A percentile compares a stretch with the other conserved stretches of the same genome.
phyloP scores from a whole-genome alignment of 306 rosid genomes.

The Gastrolobium villosum region DNA sequence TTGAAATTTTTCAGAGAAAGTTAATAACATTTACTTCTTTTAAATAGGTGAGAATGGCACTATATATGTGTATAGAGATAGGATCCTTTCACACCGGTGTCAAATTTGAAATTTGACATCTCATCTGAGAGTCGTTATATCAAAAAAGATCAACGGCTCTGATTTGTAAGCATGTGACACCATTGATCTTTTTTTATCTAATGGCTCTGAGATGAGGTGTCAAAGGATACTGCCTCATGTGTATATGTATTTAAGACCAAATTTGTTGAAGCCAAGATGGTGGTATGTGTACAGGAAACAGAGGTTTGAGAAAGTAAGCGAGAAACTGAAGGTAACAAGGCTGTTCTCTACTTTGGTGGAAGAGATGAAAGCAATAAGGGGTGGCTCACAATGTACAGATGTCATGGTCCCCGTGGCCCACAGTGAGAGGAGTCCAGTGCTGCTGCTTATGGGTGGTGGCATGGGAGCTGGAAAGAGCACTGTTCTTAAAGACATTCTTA shows the following conservation, averaged over 20 bases:
- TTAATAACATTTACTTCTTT: not conserved
- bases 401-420: conserved; percentile 64
- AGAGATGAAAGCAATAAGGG: conserved; percentile 75
- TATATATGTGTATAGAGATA: not conserved
- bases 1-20: not conserved
- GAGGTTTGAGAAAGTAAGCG: conserved; percentile 72
- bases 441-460: conserved; percentile 95
- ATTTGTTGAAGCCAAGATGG: not conserved
- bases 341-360: conserved; percentile 79
- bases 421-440: conserved; percentile 80
- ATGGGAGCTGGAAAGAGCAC: conserved; percentile 99
- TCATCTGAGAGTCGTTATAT: too few relatives aligned
- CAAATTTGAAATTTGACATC: too few relatives aligned
- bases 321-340: conserved; percentile 70
- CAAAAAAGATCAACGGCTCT: too few relatives aligned
- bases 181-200: too few relatives aligned
- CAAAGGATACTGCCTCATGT: too few relatives aligned
- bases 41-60: not conserved
- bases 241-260: not conserved
- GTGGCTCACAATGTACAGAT: conserved; percentile 54
- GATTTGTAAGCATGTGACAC: too few relatives aligned
- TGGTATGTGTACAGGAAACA: conserved; percentile 56
- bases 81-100: too few relatives aligned
- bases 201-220: too few relatives aligned
- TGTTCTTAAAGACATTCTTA: conserved; percentile 81